phyloP scores from a whole-genome alignment of 768 basidiomycete species.

The Cantharellus anzutake region DNA sequence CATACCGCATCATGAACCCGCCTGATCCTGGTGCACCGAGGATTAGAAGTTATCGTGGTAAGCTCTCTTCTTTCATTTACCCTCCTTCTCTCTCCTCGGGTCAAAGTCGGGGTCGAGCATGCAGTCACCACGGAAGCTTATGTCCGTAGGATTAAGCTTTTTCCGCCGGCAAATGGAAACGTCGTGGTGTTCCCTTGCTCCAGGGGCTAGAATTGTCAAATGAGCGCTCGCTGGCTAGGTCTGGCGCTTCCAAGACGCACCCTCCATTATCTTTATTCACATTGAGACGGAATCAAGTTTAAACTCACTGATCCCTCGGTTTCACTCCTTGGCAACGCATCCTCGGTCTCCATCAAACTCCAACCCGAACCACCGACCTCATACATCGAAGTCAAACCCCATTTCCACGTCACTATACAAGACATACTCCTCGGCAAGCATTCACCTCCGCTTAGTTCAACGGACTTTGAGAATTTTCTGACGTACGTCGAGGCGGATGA shows the following conservation, averaged over 20 bases:
- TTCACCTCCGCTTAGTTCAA: not conserved
- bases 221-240: not conserved
- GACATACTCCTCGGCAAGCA: not conserved
- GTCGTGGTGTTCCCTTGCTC: no score
- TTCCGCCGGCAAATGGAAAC: no score
- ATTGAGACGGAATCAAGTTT: no score
- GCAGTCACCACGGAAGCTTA: no score
- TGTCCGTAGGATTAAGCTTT: no score
- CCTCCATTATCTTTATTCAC: no score
- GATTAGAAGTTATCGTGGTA: not conserved
- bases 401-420: not conserved
- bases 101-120: no score
- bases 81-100: not conserved
- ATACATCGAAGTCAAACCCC: not conserved
- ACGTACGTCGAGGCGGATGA: not conserved
- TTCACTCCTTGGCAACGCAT: no score
- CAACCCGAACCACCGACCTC: not conserved
- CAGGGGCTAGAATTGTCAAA: not conserved
- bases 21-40: not conserved
- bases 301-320: no score
- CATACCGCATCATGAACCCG: not conserved
- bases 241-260: no score
- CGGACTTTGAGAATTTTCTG: not conserved
- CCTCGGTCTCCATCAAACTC: no score
- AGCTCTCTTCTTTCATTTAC: not conserved